A percentile compares a stretch with the other conserved stretches of the same genome.
phyloP scores from a whole-genome alignment of 139 green algal species.

The Volvox reticuliferus region DNA sequence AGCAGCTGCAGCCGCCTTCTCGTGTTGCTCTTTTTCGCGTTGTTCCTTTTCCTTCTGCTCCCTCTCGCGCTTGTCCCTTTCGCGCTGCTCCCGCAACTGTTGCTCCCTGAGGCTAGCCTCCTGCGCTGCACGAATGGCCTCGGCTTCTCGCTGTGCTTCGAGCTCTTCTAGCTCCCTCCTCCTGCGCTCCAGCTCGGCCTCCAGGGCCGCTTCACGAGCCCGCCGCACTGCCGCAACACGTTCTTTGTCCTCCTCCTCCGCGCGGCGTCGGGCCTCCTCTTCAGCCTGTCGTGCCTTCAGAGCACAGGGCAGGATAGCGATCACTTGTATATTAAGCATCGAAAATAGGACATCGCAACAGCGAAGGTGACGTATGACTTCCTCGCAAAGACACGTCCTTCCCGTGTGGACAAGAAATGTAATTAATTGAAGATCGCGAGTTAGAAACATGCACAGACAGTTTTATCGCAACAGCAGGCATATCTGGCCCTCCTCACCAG shows the following conservation, averaged over 20 bases:
- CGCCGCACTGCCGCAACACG: conserved; percentile 66
- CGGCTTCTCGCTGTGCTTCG: conserved; percentile 67
- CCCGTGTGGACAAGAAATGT: no score
- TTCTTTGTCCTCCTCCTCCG: conserved; percentile 65
- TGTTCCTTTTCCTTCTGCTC: conserved; percentile 44
- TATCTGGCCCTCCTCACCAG: conserved; percentile 29
- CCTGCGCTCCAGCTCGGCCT: conserved; percentile 78
- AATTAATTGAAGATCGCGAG: no score
- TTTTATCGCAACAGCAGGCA: no score
- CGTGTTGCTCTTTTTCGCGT: conserved; percentile 9
- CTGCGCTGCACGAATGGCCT: conserved; percentile 67
- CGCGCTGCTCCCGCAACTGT: conserved; percentile 28
- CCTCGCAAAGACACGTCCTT: no score
- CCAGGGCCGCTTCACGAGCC: conserved; percentile 59
- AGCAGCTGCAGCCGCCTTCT: not conserved
- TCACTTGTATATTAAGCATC: not conserved
- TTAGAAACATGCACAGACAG: no score
- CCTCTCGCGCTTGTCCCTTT: conserved; percentile 8
- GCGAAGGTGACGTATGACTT: no score
- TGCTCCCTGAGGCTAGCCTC: conserved; percentile 66
- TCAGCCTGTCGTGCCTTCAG: conserved; percentile 55
- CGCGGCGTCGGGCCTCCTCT: conserved; percentile 62
- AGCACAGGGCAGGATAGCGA: not conserved
- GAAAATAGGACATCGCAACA: not conserved
- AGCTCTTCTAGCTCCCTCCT: conserved; percentile 71